Base-by-base conservation (phyloP, 2,329 filamentous ascomycete genomes). In the Fusarium xyrophilum region DNA sequence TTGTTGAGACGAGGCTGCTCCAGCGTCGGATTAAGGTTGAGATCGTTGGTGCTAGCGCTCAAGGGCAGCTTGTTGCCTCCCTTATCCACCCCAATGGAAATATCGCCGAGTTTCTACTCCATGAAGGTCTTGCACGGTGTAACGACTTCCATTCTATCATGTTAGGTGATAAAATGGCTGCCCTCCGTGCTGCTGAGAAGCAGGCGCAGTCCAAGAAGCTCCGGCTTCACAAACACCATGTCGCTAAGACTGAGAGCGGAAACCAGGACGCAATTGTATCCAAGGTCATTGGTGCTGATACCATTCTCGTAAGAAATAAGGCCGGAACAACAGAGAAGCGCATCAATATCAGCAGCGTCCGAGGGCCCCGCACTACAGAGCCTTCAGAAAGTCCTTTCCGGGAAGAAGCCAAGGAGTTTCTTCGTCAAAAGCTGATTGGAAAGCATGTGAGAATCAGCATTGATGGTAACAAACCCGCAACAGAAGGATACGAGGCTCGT, bases 141-240 rank as follows among this genome's bases (percentile, higher is more conserved):
- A 93, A 94, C 69, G 96, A 99, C 79, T 94, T 96, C 80, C 96
- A 99, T 82, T 97, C 95, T 2, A 96, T 93, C 39, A 85, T 97
- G 82, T 87, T 99, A 14, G 96, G 96, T 44, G 83, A 88, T 51
- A 92, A 95, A 74, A 99, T 99, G 96, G 89, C 91, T 42, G 79
- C 86, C 60, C 88, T 98, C 60, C 89, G 96, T 67, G 88, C 92
- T 69, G 94, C 96, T 3, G 96, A 99, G 82, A 95, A 92, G 78
- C 83, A 87, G 61, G 96, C 96, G 7, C 93, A 93, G 80, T 86
- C 89, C 69, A 86, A 87, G 70, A 91, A 91, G 74, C 85, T 91
- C 44, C 92, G 93, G 47, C 77, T 98, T 19, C 96, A 96, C 84
- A 93, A 92, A 78, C 87, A 91, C 68, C 90, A 93, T 75, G 90